These are phyloP conservation scores for Lentinula guzmanii DNA, from an alignment of 768 basidiomycete genomes.

Conservation along the genomic window DNA sequence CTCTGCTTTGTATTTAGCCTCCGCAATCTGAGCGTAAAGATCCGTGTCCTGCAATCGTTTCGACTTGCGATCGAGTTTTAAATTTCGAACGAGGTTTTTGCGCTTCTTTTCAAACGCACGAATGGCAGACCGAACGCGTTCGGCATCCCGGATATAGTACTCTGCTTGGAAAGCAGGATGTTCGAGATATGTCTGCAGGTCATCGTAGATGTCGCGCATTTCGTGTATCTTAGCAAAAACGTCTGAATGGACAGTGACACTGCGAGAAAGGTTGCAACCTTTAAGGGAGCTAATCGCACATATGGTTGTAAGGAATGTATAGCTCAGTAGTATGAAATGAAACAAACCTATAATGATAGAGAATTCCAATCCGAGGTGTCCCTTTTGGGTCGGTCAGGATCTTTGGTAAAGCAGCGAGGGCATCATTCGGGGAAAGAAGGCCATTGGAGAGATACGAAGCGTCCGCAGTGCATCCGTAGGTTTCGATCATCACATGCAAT, in stretches of 20 bases:
- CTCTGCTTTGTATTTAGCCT: constrained; percentile 7
- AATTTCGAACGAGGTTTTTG: constrained; percentile 5
- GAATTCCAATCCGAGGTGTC: constrained; percentile 8
- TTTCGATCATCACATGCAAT: constrained; percentile 13
- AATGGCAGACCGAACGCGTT: constrained; percentile 7
- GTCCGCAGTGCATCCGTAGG: constrained; percentile 13
- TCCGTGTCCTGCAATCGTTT: background rate
- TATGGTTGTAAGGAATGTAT: background rate
- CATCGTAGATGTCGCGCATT: constrained; percentile 11
- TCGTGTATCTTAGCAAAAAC: constrained; percentile 8
- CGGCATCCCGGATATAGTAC: background rate
- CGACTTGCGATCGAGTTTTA: constrained; percentile 4
- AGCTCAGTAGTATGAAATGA: background rate
- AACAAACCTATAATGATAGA: constrained; percentile 15
- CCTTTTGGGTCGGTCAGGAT: constrained; percentile 10
- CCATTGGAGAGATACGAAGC: constrained; percentile 5
- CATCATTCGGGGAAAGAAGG: constrained; percentile 9
- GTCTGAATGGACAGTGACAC: constrained; percentile 7
- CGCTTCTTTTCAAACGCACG: constrained; percentile 11
- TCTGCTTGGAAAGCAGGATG: constrained; percentile 13
- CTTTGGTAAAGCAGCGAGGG: constrained; percentile 9
- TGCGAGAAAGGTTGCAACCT: constrained; percentile 8
- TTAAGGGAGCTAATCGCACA: constrained; percentile 4
- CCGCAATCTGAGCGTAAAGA: constrained; percentile 8
- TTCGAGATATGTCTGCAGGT: constrained; percentile 10